Evolutionary conservation across 306 rosid species (phyloP).

Genomic region (Cicer bijugum): DNA sequence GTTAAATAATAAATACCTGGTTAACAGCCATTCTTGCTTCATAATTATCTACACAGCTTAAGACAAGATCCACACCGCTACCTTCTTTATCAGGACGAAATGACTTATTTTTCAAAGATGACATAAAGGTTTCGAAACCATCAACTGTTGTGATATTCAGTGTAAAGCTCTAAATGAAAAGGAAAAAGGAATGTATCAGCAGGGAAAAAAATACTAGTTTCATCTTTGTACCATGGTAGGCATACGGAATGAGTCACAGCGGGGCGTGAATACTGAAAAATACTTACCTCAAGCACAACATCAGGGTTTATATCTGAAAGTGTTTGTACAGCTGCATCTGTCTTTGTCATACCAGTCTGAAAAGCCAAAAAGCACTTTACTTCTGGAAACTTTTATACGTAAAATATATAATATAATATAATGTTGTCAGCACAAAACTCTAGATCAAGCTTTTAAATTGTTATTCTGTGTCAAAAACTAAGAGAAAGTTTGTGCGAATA

Average conservation of each 20-base stretch:
- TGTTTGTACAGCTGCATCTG: conserved; percentile 97
- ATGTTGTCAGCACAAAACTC: not conserved
- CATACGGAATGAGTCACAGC: conserved; percentile 21
- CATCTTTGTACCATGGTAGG: conserved; percentile 1
- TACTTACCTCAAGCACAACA: conserved; percentile 83
- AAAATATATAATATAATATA: not conserved
- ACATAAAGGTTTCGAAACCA: conserved; percentile 85
- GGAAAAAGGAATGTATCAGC: conserved; percentile 47
- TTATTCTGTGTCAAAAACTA: conserved; percentile 10
- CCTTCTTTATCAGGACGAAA: conserved; percentile 73
- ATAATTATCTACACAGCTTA: conserved; percentile 97
- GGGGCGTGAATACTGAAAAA: conserved; percentile 17
- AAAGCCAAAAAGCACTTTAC: conserved; percentile 42
- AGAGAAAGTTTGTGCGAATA: not conserved
- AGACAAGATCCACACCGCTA: conserved; percentile 86
- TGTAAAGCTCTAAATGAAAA: conserved; percentile 75
- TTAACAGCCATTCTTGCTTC: conserved; percentile 99
- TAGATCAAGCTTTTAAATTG: conserved; percentile 30
- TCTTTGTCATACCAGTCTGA: conserved; percentile 93
- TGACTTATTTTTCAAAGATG: conserved; percentile 80
- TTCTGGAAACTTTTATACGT: conserved; percentile 37
- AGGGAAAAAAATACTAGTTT: conserved; percentile 15
- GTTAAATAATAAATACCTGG: conserved; percentile 62
- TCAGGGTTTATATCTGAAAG: conserved; percentile 94
- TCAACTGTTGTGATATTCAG: conserved; percentile 89